Conservation (phyloP, 768 basidiomycete genomes). For the Pisolithus albus region DNA sequence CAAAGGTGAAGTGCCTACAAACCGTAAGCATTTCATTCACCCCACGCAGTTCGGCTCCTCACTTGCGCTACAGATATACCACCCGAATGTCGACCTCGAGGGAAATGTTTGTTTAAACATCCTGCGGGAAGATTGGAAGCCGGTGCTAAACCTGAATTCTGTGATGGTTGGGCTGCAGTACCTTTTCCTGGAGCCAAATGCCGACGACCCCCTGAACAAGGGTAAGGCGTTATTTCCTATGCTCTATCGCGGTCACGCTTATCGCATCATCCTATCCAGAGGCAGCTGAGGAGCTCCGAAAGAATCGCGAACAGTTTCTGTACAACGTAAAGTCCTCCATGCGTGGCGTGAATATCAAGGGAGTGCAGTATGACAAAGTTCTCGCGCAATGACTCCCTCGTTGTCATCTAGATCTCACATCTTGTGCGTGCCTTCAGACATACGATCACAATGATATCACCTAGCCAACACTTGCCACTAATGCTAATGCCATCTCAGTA, state of each 20-base stretch:
- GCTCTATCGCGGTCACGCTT: not conserved
- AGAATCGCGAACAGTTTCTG: conserved; percentile 77
- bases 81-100: conserved; percentile 96
- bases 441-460: not conserved
- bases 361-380: conserved; percentile 76
- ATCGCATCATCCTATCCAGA: conserved; percentile 44
- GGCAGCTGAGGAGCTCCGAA: conserved; percentile 90
- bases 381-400: conserved; percentile 33
- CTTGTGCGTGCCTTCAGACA: not conserved
- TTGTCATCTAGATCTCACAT: conserved; percentile 4
- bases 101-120: conserved; percentile 99
- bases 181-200: conserved; percentile 96
- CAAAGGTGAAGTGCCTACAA: conserved; percentile 96
- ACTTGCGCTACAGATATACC: conserved; percentile 73
- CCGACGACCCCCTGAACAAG: conserved; percentile 98
- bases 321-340: conserved; percentile 84
- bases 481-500: conserved; percentile 4
- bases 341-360: conserved; percentile 73
- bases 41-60: conserved; percentile 1
- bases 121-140: conserved; percentile 99
- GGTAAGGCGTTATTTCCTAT: conserved; percentile 44
- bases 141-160: conserved; percentile 93
- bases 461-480: conserved; percentile 1
- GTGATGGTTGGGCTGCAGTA: conserved; percentile 99
- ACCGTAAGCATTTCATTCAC: conserved; percentile 48